Base-by-base conservation (phyloP, 2,329 filamentous ascomycete species). In the Calycina marina region DNA sequence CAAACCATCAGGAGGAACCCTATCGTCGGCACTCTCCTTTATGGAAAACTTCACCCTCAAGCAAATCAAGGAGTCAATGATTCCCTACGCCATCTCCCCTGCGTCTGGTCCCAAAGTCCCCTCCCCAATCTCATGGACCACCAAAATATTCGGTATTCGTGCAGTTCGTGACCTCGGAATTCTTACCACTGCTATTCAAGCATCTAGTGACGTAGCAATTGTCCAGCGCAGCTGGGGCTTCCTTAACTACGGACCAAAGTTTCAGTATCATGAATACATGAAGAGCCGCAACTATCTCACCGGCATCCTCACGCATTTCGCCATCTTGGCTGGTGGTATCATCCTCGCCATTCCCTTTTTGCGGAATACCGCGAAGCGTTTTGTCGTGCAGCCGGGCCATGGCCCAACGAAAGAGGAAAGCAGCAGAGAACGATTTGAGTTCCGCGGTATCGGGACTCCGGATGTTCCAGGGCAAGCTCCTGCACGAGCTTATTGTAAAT, bases 211-310 rank as follows among this genome's bases (percentile, higher is more conserved):
- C 43, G 51, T 56, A 4, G 58, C 68, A 10, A 56, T 69, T 12
- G 65, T 78, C 4, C 63, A 75, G 40, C 62, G 74, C 26, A 67
- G 67, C 6, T 79, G 74, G 74, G 74, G 74, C 11, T 54, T 79
- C 2, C 52, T 59, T 48, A 17, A 60, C 25, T 78, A 78, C 43
- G 74, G 74, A 0, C 60, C 66, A n/a, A 67, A 67, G 17, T 79
- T 78, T 48, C 61, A 57, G 1, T 76, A 67, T 51, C 50, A 45
- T 20, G 68, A 77, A 53, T 69, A 66, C 47, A 58, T 61, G 48
- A 62, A 58, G 40, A 57, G 62, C 3, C 56, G 59, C 5, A 69
- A 62, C 46, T 61, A 60, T 56, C 41, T 72, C 6, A 51, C 54
- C 6, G 72, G 67, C 5, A 46, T 72, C 3, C 42, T 54, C 1